A percentile compares a stretch with the other conserved stretches of the same genome.
These are phyloP conservation scores for Pneumocystis carinii DNA, from an alignment of 1,139 yeast genomes.

Conservation along the genomic window DNA sequence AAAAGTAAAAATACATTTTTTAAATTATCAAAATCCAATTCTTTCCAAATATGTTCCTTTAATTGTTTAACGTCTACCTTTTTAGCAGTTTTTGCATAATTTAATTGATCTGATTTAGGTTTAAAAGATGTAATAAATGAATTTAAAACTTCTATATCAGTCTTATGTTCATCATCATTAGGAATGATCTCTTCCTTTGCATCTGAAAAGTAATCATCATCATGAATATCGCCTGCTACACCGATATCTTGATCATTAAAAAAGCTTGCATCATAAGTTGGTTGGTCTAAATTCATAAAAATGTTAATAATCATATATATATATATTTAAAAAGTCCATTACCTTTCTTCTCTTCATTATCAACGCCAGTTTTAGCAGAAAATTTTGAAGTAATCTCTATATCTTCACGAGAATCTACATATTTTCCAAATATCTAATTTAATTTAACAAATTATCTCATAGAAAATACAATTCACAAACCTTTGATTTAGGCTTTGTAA, in stretches of 20 bases:
- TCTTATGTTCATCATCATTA: slow-evolving; percentile 10
- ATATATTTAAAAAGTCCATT: neutral
- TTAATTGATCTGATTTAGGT: slow-evolving; percentile 48
- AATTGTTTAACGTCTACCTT: slow-evolving; percentile 66
- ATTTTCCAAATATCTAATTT: neutral
- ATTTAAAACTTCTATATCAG: slow-evolving; percentile 15
- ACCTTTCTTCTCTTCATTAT: neutral
- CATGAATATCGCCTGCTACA: slow-evolving; percentile 14
- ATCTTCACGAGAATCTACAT: neutral
- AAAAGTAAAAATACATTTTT: neutral
- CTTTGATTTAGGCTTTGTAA: slow-evolving; percentile 44
- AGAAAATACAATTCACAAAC: slow-evolving; percentile 8
- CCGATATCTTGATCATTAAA: slow-evolving; percentile 25
- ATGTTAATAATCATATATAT: slow-evolving; percentile 15
- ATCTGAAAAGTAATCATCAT: slow-evolving; percentile 14
- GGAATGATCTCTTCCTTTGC: slow-evolving; percentile 13
- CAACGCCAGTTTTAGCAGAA: slow-evolving; percentile 43
- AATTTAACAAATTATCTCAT: slow-evolving; percentile 8
- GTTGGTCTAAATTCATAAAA: slow-evolving; percentile 21
- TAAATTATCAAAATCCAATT: slow-evolving; percentile 21
- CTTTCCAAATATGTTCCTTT: slow-evolving; percentile 73
- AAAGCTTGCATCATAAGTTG: slow-evolving; percentile 32
- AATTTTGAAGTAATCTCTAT: slow-evolving; percentile 40
- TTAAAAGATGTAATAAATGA: slow-evolving; percentile 16
- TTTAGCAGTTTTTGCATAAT: slow-evolving; percentile 68